Conservation (phyloP, 805 yeast species). For the Pichia rugopelliculosa region DNA sequence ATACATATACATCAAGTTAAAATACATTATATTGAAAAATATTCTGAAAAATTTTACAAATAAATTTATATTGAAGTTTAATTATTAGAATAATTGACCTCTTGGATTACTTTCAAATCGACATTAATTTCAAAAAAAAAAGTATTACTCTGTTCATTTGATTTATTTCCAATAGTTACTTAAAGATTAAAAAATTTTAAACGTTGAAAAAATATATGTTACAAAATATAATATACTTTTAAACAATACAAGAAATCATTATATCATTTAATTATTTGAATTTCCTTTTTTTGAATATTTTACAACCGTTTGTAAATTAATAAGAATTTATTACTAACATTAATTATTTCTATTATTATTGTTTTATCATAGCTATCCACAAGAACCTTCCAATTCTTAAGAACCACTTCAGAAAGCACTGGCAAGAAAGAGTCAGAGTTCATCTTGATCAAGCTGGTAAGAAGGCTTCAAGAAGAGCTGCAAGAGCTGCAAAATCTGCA, state of each 20-base stretch:
- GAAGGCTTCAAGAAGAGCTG: slow-evolving; percentile 93
- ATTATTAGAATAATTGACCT: too few species aligned
- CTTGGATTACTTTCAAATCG: too few species aligned
- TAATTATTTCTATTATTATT: neutral
- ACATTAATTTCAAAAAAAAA: too few species aligned
- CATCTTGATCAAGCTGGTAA: slow-evolving; percentile 99
- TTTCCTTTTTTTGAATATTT: neutral
- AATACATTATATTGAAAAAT: neutral
- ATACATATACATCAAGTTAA: neutral
- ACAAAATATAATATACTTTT: too few species aligned
- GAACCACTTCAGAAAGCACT: slow-evolving; percentile 99
- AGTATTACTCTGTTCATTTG: too few species aligned
- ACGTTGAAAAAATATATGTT: neutral
- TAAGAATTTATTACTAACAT: slow-evolving; percentile 16
- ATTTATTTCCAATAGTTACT: neutral
- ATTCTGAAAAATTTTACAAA: too few species aligned
- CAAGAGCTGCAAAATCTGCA: slow-evolving; percentile 93
- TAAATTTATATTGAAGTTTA: too few species aligned
- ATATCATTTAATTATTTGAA: neutral
- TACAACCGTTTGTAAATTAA: neutral
- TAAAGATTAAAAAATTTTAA: neutral
- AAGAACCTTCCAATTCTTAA: slow-evolving; percentile 98
- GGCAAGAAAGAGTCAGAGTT: slow-evolving; percentile 99
- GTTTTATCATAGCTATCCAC: slow-evolving; percentile 68
- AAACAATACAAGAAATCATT: too few species aligned